phyloP scores from a whole-genome alignment of 78 protist species.

The Salpingoeca rosetta region DNA sequence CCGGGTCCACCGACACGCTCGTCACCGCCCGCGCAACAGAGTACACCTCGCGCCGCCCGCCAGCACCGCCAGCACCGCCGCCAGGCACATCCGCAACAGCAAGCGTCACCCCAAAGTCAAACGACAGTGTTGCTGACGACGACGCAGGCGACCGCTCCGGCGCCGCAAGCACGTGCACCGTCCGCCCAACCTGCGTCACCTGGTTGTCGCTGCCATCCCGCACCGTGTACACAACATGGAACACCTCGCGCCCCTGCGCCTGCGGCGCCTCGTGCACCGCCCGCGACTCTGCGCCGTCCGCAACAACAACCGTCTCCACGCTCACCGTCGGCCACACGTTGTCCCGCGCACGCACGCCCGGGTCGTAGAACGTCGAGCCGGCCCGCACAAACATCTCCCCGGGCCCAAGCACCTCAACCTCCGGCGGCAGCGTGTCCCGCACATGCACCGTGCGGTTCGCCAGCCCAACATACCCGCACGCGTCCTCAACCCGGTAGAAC shows the following conservation, averaged over 20 bases:
- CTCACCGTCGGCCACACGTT: neutral
- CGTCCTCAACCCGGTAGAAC: neutral
- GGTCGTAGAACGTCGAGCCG: neutral
- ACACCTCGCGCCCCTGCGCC: neutral
- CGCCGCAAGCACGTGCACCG: neutral
- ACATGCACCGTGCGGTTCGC: neutral
- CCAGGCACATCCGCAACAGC: neutral
- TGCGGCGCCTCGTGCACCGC: neutral
- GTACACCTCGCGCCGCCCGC: neutral
- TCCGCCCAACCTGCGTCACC: neutral
- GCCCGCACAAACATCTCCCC: neutral
- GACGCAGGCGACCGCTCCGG: neutral
- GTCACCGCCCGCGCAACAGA: neutral
- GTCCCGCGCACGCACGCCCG: neutral
- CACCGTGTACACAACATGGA: too few relatives aligned
- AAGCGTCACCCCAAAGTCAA: neutral
- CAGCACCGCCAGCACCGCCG: neutral
- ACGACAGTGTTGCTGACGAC: neutral
- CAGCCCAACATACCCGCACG: neutral
- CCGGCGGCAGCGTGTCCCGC: neutral
- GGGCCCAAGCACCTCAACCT: neutral
- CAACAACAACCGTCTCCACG: neutral
- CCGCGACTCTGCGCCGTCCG: neutral
- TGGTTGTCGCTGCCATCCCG: neutral
- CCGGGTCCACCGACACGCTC: neutral